A percentile compares a stretch with the other conserved stretches of the same genome.
These are phyloP conservation scores for Phytophthora sojae DNA, from an alignment of 352 stramenopile species.

Conservation along the genomic window DNA sequence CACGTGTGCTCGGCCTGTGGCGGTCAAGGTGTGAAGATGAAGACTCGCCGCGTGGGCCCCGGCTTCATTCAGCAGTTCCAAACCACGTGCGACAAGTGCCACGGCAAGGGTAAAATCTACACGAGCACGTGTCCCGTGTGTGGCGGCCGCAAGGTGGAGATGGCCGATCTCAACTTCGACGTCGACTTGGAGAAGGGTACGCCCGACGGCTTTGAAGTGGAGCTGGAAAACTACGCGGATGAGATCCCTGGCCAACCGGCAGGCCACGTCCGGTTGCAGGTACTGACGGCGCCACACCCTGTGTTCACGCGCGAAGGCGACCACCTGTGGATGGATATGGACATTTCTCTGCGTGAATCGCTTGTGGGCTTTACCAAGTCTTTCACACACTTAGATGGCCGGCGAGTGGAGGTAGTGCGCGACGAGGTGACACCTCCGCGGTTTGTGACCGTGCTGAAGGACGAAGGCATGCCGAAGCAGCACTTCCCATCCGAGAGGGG, in stretches of 20 bases:
- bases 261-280: constrained; percentile 93
- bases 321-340: constrained; percentile 96
- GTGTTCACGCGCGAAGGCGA: constrained; percentile 94
- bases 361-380: constrained; percentile 94
- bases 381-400: constrained; percentile 95
- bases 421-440: constrained; percentile 92
- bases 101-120: constrained; percentile 93
- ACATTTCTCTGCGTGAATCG: constrained; percentile 95
- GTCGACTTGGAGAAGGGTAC: constrained; percentile 96
- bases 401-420: constrained; percentile 89
- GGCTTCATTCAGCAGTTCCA: constrained; percentile 92
- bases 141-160: constrained; percentile 86
- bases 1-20: constrained; percentile 94
- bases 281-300: constrained; percentile 87
- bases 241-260: constrained; percentile 79
- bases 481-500: constrained; percentile 87
- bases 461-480: constrained; percentile 96
- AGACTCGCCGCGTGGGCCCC: constrained; percentile 69
- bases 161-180: constrained; percentile 96
- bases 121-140: constrained; percentile 92
- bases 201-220: constrained; percentile 92
- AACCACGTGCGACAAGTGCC: constrained; percentile 90
- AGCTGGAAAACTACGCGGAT: constrained; percentile 93
- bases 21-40: constrained; percentile 93
- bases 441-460: constrained; percentile 89